Evolutionary conservation across 148 eudicot genomes (phyloP), one percentile per base, ranked within the genome.

Genomic region (Beta vulgaris): DNA sequence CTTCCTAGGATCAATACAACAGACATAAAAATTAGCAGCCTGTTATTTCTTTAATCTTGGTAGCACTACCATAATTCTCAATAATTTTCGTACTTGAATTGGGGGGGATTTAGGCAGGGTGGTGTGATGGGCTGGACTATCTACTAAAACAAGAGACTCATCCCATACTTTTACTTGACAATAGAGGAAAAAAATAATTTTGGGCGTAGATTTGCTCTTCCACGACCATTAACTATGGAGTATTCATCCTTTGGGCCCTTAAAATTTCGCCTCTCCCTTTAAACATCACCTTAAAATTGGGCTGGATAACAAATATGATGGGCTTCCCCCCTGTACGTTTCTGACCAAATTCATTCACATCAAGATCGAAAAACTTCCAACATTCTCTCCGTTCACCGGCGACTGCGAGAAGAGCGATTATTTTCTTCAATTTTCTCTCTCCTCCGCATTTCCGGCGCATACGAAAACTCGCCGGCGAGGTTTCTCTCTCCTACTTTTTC

Each of bases 371-470:
- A 42, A 25, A 2, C n/a, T 42, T 13, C 4, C 3, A 26, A 25
- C 35, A 64, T 53, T 51, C 23, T 35, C 46, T 42, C 78, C 71
- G 74, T 40, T 51, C 46, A 62, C 72, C 75, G 78, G 75, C 74
- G 78, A 74, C n/a, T 11, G 31, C 16, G 0, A 60, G 23, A 29
- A 11, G 23, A 18, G 34, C 70, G 32, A 13, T 4, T 12, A 15
- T 13, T 4, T 19, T 3, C 32, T 28, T 28, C 71, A 26, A 26
- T 19, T 28, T 67, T 43, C 71, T 28, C 71, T 23, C 64, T 36
- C 35, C 66, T 39, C 77, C 40, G 48, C 29, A 37, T 72, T 53
- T 58, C 54, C 77, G 77, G 60, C 76, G 11, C 0, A 0, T n/a
- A 23, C 40, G 42, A 6, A 5, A 23, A 5, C 16, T 25, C 16